A percentile compares a stretch with the other conserved stretches of the same genome.
Conservation (phyloP, 306 rosid species). For the Erythrophleum fordii region DNA sequence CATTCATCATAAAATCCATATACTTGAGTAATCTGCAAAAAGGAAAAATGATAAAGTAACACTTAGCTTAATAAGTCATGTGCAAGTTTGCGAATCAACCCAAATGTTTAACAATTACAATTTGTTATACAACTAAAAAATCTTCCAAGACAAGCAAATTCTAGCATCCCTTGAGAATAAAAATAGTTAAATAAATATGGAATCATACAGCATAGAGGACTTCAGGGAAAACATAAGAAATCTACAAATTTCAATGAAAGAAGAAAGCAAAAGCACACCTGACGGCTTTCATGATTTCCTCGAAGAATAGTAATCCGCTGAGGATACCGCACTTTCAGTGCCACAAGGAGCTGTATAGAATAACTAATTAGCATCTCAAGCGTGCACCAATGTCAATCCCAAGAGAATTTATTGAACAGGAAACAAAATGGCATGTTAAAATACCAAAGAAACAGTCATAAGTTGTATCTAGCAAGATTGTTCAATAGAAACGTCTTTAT, state of each 20-base stretch:
- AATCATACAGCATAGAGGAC: neutral
- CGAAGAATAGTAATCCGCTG: constrained; percentile 86
- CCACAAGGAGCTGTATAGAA: constrained; percentile 69
- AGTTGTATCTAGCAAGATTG: neutral
- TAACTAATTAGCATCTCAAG: constrained; percentile 31
- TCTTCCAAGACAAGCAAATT: neutral
- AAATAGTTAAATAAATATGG: neutral
- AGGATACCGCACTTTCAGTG: constrained; percentile 77
- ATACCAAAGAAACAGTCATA: neutral
- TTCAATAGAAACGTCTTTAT: neutral
- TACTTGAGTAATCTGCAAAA: constrained; percentile 73
- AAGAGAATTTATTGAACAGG: neutral
- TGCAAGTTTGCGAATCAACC: constrained; percentile 4
- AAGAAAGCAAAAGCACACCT: constrained; percentile 50
- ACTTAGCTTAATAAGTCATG: constrained; percentile 21
- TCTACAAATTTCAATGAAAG: neutral
- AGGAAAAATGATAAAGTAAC: neutral
- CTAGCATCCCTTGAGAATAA: neutral
- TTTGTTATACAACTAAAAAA: neutral
- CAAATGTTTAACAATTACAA: neutral
- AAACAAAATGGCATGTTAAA: neutral
- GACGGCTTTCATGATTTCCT: constrained; percentile 91
- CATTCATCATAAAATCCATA: constrained; percentile 83
- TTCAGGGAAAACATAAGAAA: constrained; percentile 2
- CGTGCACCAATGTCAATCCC: neutral